A percentile compares a stretch with the other conserved stretches of the same genome.
Evolutionary conservation across 73 alveolate genomes (phyloP).

Genomic region (Loxodes magnus): DNA sequence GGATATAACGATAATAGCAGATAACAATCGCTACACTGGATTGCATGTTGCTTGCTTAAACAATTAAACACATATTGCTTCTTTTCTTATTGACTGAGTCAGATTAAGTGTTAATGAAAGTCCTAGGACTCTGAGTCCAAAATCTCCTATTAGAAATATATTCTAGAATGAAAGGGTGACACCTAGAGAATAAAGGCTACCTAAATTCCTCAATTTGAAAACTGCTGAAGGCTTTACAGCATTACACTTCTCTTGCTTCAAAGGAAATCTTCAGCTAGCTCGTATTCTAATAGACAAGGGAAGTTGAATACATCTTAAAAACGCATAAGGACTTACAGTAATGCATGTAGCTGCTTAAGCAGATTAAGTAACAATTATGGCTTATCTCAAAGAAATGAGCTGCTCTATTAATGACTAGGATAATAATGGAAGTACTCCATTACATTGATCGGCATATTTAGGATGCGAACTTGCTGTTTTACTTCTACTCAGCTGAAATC

Average conservation of each 20-base stretch:
- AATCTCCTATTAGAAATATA: too few species aligned
- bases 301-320: conserved; percentile 51
- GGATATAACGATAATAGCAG: too few species aligned
- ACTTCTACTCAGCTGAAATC: conserved; percentile 34
- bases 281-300: conserved; percentile 67
- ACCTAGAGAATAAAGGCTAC: too few species aligned
- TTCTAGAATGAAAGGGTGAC: too few species aligned
- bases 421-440: conserved; percentile 73
- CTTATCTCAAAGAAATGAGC: conserved; percentile 65
- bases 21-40: too few species aligned
- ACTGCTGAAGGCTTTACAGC: conserved; percentile 73
- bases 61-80: too few species aligned
- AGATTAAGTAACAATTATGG: conserved; percentile 67
- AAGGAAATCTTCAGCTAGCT: conserved; percentile 85
- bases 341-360: conserved; percentile 96
- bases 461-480: conserved; percentile 44
- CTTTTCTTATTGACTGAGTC: too few species aligned
- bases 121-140: too few species aligned
- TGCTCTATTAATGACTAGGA: conserved; percentile 51
- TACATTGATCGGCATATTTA: conserved; percentile 86
- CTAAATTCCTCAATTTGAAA: too few species aligned
- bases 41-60: too few species aligned
- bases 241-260: conserved; percentile 73
- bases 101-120: too few species aligned
- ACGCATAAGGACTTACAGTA: conserved; percentile 84